phyloP scores from a whole-genome alignment of 2,329 filamentous ascomycete genomes.

The Pezicula carpinea region DNA sequence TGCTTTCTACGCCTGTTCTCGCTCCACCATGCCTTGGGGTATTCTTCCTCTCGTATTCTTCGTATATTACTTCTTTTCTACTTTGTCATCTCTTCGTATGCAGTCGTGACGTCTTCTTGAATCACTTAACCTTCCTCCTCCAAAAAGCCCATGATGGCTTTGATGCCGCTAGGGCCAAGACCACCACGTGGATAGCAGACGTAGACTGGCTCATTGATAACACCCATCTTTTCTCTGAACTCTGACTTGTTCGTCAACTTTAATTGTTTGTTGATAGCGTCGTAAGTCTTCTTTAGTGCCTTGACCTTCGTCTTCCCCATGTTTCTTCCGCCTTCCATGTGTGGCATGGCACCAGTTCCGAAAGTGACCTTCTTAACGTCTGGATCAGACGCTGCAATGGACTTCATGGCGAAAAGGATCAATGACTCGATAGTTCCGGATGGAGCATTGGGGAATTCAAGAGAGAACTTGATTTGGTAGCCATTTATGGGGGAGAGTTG shows the following conservation, averaged over 20 bases:
- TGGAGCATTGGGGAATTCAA: conserved; percentile 86
- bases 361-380: conserved; percentile 74
- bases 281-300: conserved; percentile 78
- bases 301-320: conserved; percentile 75
- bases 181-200: conserved; percentile 88
- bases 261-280: conserved; percentile 74
- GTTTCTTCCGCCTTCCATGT: conserved; percentile 75
- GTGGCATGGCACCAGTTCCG: conserved; percentile 72
- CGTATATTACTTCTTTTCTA: too few relatives aligned
- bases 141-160: conserved; percentile 88
- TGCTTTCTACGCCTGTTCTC: not conserved
- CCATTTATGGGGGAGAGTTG: conserved; percentile 77
- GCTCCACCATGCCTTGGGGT: too few relatives aligned
- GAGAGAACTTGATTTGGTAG: conserved; percentile 94
- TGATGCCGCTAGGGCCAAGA: conserved; percentile 73
- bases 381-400: conserved; percentile 44
- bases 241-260: conserved; percentile 80
- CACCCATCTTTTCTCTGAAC: conserved; percentile 88
- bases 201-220: conserved; percentile 77
- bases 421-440: conserved; percentile 82
- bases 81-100: too few relatives aligned
- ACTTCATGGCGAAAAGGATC: conserved; percentile 62
- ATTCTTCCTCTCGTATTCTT: too few relatives aligned
- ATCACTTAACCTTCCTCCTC: conserved; percentile 53
- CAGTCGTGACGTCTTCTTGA: too few relatives aligned